A percentile compares a stretch with the other conserved stretches of the same genome.
Conservation (phyloP, 257 asterid species). For the Marsdenia floribunda region DNA sequence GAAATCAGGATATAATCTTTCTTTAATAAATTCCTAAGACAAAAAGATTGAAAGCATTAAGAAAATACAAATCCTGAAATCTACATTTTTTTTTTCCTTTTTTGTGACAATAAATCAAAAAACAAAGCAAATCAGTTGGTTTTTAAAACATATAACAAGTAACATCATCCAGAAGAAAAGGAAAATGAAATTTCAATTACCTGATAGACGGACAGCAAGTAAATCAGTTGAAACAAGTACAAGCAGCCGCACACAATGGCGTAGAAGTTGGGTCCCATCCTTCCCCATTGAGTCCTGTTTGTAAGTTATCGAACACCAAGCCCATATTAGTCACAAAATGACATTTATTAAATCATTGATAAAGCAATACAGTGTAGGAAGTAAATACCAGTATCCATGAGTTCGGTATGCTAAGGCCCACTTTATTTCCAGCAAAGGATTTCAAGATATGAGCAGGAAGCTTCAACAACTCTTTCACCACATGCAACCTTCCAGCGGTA, state of each 20-base stretch:
- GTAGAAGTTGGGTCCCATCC: constrained; percentile 98
- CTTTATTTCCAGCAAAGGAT: constrained; percentile 88
- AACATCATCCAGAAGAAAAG: constrained; percentile 3
- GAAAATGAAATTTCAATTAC: constrained; percentile 30
- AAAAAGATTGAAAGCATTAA: neutral
- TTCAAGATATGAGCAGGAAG: constrained; percentile 86
- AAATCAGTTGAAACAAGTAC: constrained; percentile 83
- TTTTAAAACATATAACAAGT: neutral
- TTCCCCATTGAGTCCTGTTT: constrained; percentile 94
- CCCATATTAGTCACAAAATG: constrained; percentile 14
- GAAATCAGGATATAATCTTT: neutral
- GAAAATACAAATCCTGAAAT: neutral
- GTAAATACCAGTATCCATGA: constrained; percentile 83
- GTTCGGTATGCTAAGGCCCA: constrained; percentile 81
- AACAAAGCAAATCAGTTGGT: neutral
- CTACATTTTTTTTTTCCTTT: no score
- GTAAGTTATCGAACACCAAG: constrained; percentile 16
- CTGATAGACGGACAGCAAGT: constrained; percentile 90
- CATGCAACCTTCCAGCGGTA: constrained; percentile 79
- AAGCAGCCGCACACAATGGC: constrained; percentile 92
- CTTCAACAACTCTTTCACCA: constrained; percentile 77
- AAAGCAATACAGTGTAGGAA: constrained; percentile 20
- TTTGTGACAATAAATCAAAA: neutral
- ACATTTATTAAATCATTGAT: constrained; percentile 11
- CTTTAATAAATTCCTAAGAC: neutral